phyloP scores from a whole-genome alignment of 2,329 filamentous ascomycete species.

The Sphaerostilbella broomeana region DNA sequence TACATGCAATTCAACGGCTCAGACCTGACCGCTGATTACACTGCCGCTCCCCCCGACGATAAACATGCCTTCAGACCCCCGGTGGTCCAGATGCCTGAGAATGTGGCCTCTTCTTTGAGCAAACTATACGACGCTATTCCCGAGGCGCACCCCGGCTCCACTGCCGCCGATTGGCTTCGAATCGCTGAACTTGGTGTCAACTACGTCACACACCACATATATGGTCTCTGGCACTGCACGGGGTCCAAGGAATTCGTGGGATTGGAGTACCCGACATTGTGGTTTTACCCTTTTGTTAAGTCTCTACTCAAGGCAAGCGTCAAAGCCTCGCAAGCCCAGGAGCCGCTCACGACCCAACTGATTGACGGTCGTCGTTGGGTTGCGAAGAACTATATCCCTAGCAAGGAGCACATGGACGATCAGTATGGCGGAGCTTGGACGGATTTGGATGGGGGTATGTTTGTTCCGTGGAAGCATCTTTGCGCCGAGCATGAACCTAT shows the following conservation, averaged over 20 bases:
- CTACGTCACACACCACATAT: constrained; percentile 30
- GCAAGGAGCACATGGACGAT: constrained; percentile 3
- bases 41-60: constrained; percentile 20
- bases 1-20: constrained; percentile 27
- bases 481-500: constrained; percentile 20
- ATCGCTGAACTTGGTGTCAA: constrained; percentile 31
- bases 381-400: constrained; percentile 16
- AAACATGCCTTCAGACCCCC: constrained; percentile 24
- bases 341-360: constrained; percentile 21
- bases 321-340: constrained; percentile 18
- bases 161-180: constrained; percentile 26
- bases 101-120: constrained; percentile 23
- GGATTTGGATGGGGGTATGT: constrained; percentile 17
- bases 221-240: constrained; percentile 34
- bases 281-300: constrained; percentile 32
- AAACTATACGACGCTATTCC: constrained; percentile 26
- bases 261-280: constrained; percentile 29
- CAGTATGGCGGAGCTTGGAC: constrained; percentile 22
- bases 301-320: constrained; percentile 25
- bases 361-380: constrained; percentile 29
- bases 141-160: constrained; percentile 21
- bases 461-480: constrained; percentile 23
- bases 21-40: constrained; percentile 19
- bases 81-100: constrained; percentile 26
- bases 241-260: constrained; percentile 29